Base-by-base conservation (phyloP, 2,329 filamentous ascomycete genomes). In the Colletotrichum acutatum region DNA sequence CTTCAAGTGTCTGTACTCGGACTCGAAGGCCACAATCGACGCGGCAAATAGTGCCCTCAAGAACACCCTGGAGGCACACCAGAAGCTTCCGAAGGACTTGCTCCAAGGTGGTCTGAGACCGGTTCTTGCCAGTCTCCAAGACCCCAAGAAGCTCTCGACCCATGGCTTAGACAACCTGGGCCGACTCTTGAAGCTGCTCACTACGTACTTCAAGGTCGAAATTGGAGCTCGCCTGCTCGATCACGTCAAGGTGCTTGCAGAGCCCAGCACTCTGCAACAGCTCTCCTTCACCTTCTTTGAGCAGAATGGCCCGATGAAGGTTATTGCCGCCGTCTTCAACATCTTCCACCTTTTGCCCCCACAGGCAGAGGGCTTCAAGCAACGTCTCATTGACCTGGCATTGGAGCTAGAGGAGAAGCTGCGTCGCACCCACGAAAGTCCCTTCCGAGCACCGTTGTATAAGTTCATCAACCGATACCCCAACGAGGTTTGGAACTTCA, bases 131-230 rank as follows among this genome's bases (percentile, higher is more conserved):
- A 99, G 97, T 79, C 89, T 99, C 3, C 96, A 98, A 76, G 97
- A 99, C 79, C 94, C 96, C 0, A 95, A 97, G 81, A 92, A 96
- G 70, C 86, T 99, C 24, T 97, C 92, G 24, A 94, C 96, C 0
- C 93, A 95, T 77, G 95, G 95, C 2, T 86, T 99, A 5, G 95
- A 98, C 80, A 97, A 97, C 30, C 86, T 99, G 37, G 95, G 95
- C 22, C 91, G 96, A 52, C 87, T 99, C 1, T 84, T 99, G 73
- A 96, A 97, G 75, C 87, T 99, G 2, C 86, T 99, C 22, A 99
- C 96, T 0, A 98, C 97, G 72, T 99, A 99, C 82, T 99, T 99
- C 84, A 99, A 99, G 83, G 95, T 98, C 0, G 97, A 99, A 80
- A 99, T 99, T 66, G 97, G 97, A 7, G 90, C 94, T 26, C 91